phyloP scores from a whole-genome alignment of 2,329 filamentous ascomycete species.

The Whalleya microplaca region DNA sequence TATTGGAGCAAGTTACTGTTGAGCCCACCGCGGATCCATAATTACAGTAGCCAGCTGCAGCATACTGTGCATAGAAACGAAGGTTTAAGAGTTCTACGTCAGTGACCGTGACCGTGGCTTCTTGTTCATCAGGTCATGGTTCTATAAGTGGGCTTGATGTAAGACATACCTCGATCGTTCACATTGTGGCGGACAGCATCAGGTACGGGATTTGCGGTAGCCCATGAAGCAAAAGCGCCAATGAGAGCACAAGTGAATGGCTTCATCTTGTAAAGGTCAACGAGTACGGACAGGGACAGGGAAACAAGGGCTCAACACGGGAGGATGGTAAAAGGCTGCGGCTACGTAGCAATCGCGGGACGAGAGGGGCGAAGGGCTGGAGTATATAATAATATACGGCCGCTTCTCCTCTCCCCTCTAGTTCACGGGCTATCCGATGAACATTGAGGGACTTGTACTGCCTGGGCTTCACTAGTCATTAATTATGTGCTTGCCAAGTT shows the following conservation, averaged over 20 bases:
- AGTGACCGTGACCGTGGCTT: slow-evolving; percentile 32
- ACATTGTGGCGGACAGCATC: slow-evolving; percentile 25
- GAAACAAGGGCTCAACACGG: not conserved
- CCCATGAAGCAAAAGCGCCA: slow-evolving; percentile 30
- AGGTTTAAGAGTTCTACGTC: slow-evolving; percentile 43
- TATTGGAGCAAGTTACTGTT: slow-evolving; percentile 46
- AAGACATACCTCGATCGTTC: slow-evolving; percentile 40
- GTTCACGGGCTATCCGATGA: not conserved
- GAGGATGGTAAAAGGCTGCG: not conserved
- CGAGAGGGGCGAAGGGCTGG: not conserved
- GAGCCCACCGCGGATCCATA: slow-evolving; percentile 43
- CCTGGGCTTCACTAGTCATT: not conserved
- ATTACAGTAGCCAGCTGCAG: slow-evolving; percentile 60
- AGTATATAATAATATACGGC: not conserved
- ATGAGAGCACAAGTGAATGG: slow-evolving; percentile 31
- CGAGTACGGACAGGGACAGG: not conserved
- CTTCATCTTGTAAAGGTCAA: slow-evolving; percentile 32
- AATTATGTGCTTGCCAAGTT: too few relatives aligned
- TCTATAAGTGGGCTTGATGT: not conserved
- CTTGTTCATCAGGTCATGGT: slow-evolving; percentile 10
- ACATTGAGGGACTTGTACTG: not conserved
- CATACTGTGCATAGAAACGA: slow-evolving; percentile 55
- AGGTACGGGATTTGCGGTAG: slow-evolving; percentile 27
- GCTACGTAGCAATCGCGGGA: not conserved
- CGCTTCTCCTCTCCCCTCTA: not conserved